Percentiles rank a stretch among this genome's conserved stretches.
These are phyloP conservation scores for Dimocarpus longan DNA, from an alignment of 345 rosid genomes.

Conservation along the genomic window DNA sequence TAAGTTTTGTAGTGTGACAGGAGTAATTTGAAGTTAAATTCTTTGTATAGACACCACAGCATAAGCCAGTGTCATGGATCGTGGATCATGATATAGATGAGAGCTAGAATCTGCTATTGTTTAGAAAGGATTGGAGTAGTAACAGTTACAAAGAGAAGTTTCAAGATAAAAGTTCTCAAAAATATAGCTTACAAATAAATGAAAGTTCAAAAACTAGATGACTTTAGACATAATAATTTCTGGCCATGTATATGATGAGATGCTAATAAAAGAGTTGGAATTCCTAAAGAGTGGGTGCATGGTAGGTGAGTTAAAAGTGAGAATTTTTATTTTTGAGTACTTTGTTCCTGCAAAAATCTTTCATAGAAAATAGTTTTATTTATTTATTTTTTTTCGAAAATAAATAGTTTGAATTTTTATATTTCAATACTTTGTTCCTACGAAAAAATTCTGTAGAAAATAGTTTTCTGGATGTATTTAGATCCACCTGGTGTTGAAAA, in stretches of 20 bases:
- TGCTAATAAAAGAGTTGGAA: too few relatives aligned
- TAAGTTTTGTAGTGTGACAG: too few relatives aligned
- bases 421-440: too few relatives aligned
- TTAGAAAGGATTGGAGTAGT: not conserved
- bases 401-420: too few relatives aligned
- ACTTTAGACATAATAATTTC: not conserved
- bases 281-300: not conserved
- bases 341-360: too few relatives aligned
- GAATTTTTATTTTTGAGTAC: too few relatives aligned
- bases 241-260: not conserved
- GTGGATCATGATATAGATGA: not conserved
- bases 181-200: not conserved
- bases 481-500: not conserved
- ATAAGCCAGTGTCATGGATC: not conserved
- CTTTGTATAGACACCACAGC: not conserved
- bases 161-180: not conserved
- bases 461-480: not conserved
- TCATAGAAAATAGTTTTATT: too few relatives aligned
- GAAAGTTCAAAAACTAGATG: not conserved
- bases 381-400: too few relatives aligned
- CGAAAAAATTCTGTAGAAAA: not conserved
- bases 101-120: not conserved
- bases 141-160: not conserved
- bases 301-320: not conserved
- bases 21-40: not conserved